Base-by-base conservation (phyloP, 371 early-diverging fungal genomes). In the Paraphysoderma sedebokerense region DNA sequence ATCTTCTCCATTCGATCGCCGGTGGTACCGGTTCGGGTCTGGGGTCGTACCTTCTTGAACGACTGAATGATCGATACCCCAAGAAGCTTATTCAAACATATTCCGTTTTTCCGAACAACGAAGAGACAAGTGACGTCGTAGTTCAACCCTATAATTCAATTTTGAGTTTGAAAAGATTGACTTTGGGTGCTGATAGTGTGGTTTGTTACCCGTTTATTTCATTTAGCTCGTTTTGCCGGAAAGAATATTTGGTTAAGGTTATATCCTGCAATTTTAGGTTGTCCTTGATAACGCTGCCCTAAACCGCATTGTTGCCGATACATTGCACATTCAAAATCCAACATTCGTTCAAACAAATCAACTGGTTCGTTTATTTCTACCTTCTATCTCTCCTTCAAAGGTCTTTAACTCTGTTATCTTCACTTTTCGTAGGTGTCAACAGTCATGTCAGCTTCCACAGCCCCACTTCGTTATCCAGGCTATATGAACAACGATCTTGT, bases 91-190 rank as follows among this genome's bases (percentile, higher is more conserved):
- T 98, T 45, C 92, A 92, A 56, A 95, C 98, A 1, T 98, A 96
- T 56, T 96, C 97, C 0, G 97, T 99, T n/a, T 98, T 99, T 57
- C 99, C 99, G 3, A 98, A 98, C 62, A 87, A 82, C 53, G 85
- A 91, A 45, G 92, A 92, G 54, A 80, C 87, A 37, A 85, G 86
- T 15, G 99, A 99, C 62, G 95, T 98, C 17, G 98, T 99, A 15
- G 99, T 99, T 19, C 99, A 99, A 62, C 99, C 99, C 5, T 99
- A 99, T 62, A 99, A 99, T 70, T 91, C 96, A 24, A 71, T 99
- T 64, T 68, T 99, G 38, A 79, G 89, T 28, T 65, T 99, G 49
- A 89, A 92, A 63, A 64, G 98, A 39, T 61, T 99, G 51, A 84
- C 85, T 1, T 68, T 79, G 52, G 83, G 86, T 63, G 92, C 95